Base-by-base conservation (phyloP, 441 rosid species). In the Pelargonium citronellum region DNA sequence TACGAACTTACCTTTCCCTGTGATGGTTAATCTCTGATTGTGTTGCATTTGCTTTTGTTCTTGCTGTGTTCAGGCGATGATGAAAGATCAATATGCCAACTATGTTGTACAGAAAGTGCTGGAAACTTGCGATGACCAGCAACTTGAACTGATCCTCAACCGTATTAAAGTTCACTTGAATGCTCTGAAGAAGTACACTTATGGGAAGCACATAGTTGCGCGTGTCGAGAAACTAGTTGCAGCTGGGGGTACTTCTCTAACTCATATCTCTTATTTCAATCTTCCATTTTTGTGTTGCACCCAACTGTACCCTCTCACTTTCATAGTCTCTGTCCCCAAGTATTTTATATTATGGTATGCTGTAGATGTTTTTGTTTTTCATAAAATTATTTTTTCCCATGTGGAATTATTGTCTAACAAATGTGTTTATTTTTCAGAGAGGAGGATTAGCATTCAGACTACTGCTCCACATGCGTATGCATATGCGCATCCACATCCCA, bases 161-260 rank as follows among this genome's bases (percentile, higher is more conserved):
- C 91, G 99, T n/a, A 89, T 95, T 39, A 92, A 89, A 83, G 89
- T 95, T 75, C 99, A 95, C 80, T 79, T 95, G 73, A 95, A 84
- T 68, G 97, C 97, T 60, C 77, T 95, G 73, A 95, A 95, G 90
- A 95, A 92, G 78, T 95, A 92, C 84, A 95, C 99, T 6, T 92
- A 92, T 0, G 99, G 99, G 72, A 90, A 95, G 83, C 98, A 95
- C 75, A 95, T 95, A 0, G 99, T 95, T 77, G 96, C 96, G 0
- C 97, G 99, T 67, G 97, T 92, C 70, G 99, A 95, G 86, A 95
- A 95, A 81, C 97, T 95, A 37, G 96, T 95, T 76, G 93, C 95
- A 69, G 96, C 99, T 80, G 99, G 99, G 71, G 99, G 99, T 95
- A 85, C 68, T 66, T 47, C 67, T 4, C 43, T 34, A 47, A 47